Evolutionary conservation across 305 asterid genomes (phyloP), one percentile per base, ranked within the genome.

Genomic region (Rubia balearica): DNA sequence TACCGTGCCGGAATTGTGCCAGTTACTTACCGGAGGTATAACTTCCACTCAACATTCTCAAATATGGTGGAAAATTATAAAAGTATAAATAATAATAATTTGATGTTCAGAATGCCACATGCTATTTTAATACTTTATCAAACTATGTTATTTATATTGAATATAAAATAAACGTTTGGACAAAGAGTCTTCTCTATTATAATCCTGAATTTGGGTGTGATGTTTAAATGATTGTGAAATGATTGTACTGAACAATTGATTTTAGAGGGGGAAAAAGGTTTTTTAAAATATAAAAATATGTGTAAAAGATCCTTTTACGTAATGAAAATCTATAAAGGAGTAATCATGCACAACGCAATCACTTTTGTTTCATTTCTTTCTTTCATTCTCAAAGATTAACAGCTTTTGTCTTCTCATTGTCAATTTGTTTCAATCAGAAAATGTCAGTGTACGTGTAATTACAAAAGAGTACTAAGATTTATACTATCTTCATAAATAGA

Each of bases 1-100:
- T 75, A 78, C 36, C 78, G 76, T 3, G 78, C 81, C 6, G 78
- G 81, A 41, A 78, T 78, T 5, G 78, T 78, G 8, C 78, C 81
- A 0, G 78, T 78, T 8, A 65, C 65, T 43, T 78, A 21, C 56
- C 59, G 75, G 46, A 78, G 81, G 81, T 77, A 77, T 19, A 11
- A 22, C 2, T 5, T 4, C 7, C 19, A 0, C 51, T 10, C 5
- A 45, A 45, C 51, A 2, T 45, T 13, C 5, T 48, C 17, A 5
- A 33, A 33, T 33, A 33, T 33, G 3, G 38, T 33, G 38, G 38
- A 33, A 33, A 33, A 33, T 33, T 33, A 33, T 33, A 33, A 33
- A 4, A 33, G 38, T 33, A 33, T 33, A 33, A 33, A 33, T 33
- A 33, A 33, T 33, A 33, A 33, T 33, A 33, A 33, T 33, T 0